Conservation (phyloP, 768 basidiomycete genomes). For the Clitopilus passeckerianus region DNA sequence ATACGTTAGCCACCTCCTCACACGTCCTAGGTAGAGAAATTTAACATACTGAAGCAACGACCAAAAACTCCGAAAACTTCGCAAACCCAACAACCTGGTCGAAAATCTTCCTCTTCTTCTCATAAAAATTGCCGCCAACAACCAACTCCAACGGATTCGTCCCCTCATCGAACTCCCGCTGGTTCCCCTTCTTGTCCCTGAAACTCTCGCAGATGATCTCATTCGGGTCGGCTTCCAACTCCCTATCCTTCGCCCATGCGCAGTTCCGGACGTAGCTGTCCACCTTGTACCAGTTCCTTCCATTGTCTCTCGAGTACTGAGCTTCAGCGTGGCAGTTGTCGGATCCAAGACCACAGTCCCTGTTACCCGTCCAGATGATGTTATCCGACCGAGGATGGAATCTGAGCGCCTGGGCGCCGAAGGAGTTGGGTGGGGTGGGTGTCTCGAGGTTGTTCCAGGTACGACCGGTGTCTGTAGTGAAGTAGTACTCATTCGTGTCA, state of each 20-base stretch:
- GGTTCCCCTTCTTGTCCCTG: conserved; percentile 74
- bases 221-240: conserved; percentile 74
- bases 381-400: conserved; percentile 87
- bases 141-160: conserved; percentile 75
- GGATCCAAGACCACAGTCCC: conserved; percentile 45
- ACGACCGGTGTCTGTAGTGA: conserved; percentile 80
- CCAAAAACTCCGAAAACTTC: conserved; percentile 93
- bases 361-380: conserved; percentile 86
- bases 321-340: conserved; percentile 71
- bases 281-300: conserved; percentile 67
- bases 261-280: conserved; percentile 90
- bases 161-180: conserved; percentile 45
- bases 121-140: conserved; percentile 70
- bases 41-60: conserved; percentile 82
- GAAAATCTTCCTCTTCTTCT: conserved; percentile 71
- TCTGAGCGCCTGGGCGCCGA: conserved; percentile 69
- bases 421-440: conserved; percentile 73
- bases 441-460: conserved; percentile 57
- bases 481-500: conserved; percentile 51
- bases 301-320: conserved; percentile 72
- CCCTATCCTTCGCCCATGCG: conserved; percentile 82
- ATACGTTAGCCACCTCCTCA: not conserved
- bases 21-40: not conserved
- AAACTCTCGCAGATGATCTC: conserved; percentile 94
- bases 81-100: conserved; percentile 90